These are phyloP conservation scores for Stevia rebaudiana DNA, from an alignment of 140 eudicot species.

Conservation along the genomic window DNA sequence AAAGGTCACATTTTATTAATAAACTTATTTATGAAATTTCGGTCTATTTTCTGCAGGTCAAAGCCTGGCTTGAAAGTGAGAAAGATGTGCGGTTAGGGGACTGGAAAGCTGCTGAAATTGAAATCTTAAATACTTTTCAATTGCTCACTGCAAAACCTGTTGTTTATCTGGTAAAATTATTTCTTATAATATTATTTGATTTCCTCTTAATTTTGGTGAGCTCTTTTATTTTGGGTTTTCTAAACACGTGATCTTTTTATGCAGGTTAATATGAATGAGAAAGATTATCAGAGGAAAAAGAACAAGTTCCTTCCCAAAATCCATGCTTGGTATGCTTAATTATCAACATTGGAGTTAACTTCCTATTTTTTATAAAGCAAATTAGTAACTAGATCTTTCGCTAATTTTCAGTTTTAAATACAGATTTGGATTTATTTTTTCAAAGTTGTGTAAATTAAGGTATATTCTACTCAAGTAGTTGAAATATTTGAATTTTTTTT, in stretches of 20 bases:
- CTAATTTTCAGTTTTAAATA: not conserved
- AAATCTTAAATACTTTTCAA: conserved; percentile 80
- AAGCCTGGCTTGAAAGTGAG: conserved; percentile 70
- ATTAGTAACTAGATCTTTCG: not conserved
- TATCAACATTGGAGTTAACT: not conserved
- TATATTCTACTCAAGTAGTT: not conserved
- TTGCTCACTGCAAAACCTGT: conserved; percentile 97
- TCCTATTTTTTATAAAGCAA: not conserved
- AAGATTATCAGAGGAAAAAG: conserved; percentile 87
- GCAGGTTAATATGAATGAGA: conserved; percentile 96
- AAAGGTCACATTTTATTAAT: not conserved
- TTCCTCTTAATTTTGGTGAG: not conserved
- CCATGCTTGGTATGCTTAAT: conserved; percentile 80
- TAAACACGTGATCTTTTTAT: conserved; percentile 14
- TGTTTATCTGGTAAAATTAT: conserved; percentile 73
- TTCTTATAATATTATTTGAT: not conserved
- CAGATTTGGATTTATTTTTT: not conserved
- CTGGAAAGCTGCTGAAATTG: conserved; percentile 98
- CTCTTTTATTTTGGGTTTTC: not conserved
- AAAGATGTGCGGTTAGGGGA: conserved; percentile 85
- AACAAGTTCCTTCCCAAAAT: conserved; percentile 96
- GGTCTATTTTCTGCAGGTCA: conserved; percentile 42
- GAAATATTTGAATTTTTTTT: conserved; percentile 5
- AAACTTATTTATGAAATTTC: not conserved
- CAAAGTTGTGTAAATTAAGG: not conserved